A percentile compares a stretch with the other conserved stretches of the same genome.
phyloP scores from a whole-genome alignment of 1,284 basidiomycete species.

The Heimioporus retisporus region DNA sequence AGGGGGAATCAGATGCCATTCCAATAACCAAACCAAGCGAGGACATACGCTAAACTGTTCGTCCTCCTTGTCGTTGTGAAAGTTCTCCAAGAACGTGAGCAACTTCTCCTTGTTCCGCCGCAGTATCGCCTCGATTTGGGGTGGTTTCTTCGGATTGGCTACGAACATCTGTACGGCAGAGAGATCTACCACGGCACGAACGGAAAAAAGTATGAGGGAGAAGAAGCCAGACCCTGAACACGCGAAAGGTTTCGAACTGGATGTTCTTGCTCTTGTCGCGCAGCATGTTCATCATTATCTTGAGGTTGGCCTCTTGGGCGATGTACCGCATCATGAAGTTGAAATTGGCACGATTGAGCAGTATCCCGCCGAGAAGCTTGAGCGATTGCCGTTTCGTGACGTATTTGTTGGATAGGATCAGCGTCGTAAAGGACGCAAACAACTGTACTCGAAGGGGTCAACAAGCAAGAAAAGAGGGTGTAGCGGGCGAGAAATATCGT shows the following conservation, averaged over 20 bases:
- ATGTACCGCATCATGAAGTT: slow-evolving; percentile 99
- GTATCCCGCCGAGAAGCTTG: slow-evolving; percentile 97
- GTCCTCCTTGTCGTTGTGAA: slow-evolving; percentile 99
- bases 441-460: slow-evolving; percentile 65
- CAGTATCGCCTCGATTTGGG: slow-evolving; percentile 93
- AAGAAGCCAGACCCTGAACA: slow-evolving; percentile 93
- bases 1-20: slow-evolving; percentile 10
- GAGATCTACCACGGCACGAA: slow-evolving; percentile 2
- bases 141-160: slow-evolving; percentile 99
- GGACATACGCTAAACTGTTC: slow-evolving; percentile 89
- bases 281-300: slow-evolving; percentile 99
- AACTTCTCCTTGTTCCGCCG: slow-evolving; percentile 96
- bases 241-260: slow-evolving; percentile 99
- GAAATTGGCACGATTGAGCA: slow-evolving; percentile 98
- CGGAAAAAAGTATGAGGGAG: background rate
- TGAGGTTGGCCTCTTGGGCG: slow-evolving; percentile 91
- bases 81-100: slow-evolving; percentile 89
- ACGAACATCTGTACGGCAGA: slow-evolving; percentile 84
- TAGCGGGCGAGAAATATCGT: slow-evolving; percentile 37
- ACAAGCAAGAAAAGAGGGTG: background rate
- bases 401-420: slow-evolving; percentile 96
- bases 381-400: slow-evolving; percentile 99
- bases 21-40: background rate
- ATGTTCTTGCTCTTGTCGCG: slow-evolving; percentile 99
- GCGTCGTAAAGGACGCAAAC: slow-evolving; percentile 94